Base-by-base conservation (phyloP, 768 basidiomycete species). In the Sarcomyxa edulis region DNA sequence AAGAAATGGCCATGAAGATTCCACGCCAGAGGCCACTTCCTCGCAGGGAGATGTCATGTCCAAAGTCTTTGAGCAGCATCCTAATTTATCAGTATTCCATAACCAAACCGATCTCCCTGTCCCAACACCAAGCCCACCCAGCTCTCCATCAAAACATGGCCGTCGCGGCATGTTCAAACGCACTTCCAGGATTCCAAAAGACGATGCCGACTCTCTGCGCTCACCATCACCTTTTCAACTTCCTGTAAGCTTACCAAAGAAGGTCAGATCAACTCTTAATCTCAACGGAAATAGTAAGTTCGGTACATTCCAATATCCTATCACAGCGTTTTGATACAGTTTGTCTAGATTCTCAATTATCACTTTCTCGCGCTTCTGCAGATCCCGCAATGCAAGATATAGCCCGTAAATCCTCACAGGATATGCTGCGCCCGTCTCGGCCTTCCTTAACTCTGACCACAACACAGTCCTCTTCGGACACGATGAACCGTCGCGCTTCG, bases 71-170 rank as follows among this genome's bases (percentile, higher is more conserved):
- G 74, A 81, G 53, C 76, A 78, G 39, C 77, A 81, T 42, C 76
- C 76, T 16, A 79, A 78, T 54, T 51, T 78, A 37, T 80, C 80
- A 16, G 61, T 76, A 43, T 78, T 78, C 44, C 72, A 76, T 42
- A 48, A 59, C 30, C 45, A 56, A 27, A 56, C 63, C 24, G 58
- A 63, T 36, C 47, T 50, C 3, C 51, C 51, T 4, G 44, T 46
- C 19, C 43, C 57, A 2, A 53, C 50, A 20, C 59, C 61, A 4
- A 65, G 58, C 31, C 70, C 71, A 5, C 75, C 75, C 2, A 56
- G 58, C 19, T 79, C 76, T 1, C 77, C 75, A 2, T 72, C 75
- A 6, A 74, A 63, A 45, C 57, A 62, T 45, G 56, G 60, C 24
- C 65, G 69, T 36, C 59, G 65, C 31, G 61, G 59, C 23, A 64